Evolutionary conservation across 169 alveolate species (phyloP).

Genomic region (Plasmodium gonderi): DNA sequence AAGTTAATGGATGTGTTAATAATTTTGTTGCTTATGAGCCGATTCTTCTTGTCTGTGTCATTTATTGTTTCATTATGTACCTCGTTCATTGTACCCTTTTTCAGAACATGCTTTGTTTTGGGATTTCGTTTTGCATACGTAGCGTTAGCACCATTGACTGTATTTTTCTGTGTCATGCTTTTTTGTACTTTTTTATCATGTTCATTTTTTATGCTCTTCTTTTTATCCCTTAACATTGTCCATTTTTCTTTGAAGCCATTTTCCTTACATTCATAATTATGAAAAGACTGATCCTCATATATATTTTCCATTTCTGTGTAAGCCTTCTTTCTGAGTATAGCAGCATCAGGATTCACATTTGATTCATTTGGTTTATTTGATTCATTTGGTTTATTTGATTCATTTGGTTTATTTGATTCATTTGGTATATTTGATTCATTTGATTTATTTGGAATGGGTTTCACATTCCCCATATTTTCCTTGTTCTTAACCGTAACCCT

Average conservation of each 20-base stretch:
- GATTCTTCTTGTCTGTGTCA: neutral
- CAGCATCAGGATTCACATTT: neutral
- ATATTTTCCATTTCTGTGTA: neutral
- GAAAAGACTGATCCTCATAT: neutral
- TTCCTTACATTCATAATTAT: neutral
- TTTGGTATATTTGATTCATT: too few species aligned
- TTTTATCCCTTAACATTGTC: neutral
- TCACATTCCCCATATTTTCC: neutral
- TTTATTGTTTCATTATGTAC: neutral
- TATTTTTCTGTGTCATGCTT: neutral
- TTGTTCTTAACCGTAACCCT: neutral
- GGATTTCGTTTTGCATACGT: neutral
- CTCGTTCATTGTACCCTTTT: neutral
- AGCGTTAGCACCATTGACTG: neutral
- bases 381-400: too few species aligned
- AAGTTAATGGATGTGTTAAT: constrained; percentile 66
- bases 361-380: neutral
- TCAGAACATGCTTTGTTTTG: too few species aligned
- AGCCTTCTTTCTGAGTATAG: neutral
- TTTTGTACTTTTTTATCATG: neutral
- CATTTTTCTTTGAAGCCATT: neutral
- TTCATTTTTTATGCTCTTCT: neutral
- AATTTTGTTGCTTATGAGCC: constrained; percentile 57
- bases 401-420: too few species aligned
- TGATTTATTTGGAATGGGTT: neutral